Evolutionary conservation across 768 basidiomycete species (phyloP).

Genomic region (Boletus rufocinnamomeus): DNA sequence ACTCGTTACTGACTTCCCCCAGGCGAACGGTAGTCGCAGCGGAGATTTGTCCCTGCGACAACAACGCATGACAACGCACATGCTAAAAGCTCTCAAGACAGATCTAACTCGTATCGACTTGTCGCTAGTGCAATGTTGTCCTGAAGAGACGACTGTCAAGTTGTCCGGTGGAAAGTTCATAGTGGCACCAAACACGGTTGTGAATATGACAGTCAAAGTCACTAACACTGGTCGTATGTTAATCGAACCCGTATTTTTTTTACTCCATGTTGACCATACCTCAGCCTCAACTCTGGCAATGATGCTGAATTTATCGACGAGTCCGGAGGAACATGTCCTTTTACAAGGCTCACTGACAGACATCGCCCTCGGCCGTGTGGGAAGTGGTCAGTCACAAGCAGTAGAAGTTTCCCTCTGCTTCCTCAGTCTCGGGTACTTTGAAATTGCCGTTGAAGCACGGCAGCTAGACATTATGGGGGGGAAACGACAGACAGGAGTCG

Average conservation of each 20-base stretch:
- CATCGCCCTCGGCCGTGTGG: constrained; percentile 64
- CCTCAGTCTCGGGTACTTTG: constrained; percentile 67
- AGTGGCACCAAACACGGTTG: constrained; percentile 60
- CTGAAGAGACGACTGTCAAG: constrained; percentile 20
- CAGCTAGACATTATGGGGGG: constrained; percentile 23
- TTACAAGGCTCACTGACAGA: constrained; percentile 67
- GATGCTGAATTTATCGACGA: constrained; percentile 52
- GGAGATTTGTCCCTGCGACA: constrained; percentile 79
- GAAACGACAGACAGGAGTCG: constrained; percentile 24
- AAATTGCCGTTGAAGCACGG: constrained; percentile 42
- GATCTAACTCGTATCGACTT: constrained; percentile 65
- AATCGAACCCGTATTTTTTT: neutral
- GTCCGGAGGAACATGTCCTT: constrained; percentile 65
- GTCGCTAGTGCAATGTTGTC: constrained; percentile 42
- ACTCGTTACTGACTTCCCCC: constrained; percentile 8
- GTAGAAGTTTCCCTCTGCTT: constrained; percentile 68
- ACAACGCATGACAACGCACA: constrained; percentile 73
- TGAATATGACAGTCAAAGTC: constrained; percentile 57
- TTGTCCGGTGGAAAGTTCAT: constrained; percentile 43
- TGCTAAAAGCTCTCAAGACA: constrained; percentile 76
- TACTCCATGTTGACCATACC: constrained; percentile 11
- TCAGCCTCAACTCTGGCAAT: constrained; percentile 56
- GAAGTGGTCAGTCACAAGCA: constrained; percentile 50
- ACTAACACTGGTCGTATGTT: constrained; percentile 69
- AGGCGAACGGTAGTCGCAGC: constrained; percentile 78